Percentiles rank a stretch among this genome's conserved stretches.
Evolutionary conservation across 2,329 filamentous ascomycete species (phyloP).

Genomic region (Leptographium lundbergii): DNA sequence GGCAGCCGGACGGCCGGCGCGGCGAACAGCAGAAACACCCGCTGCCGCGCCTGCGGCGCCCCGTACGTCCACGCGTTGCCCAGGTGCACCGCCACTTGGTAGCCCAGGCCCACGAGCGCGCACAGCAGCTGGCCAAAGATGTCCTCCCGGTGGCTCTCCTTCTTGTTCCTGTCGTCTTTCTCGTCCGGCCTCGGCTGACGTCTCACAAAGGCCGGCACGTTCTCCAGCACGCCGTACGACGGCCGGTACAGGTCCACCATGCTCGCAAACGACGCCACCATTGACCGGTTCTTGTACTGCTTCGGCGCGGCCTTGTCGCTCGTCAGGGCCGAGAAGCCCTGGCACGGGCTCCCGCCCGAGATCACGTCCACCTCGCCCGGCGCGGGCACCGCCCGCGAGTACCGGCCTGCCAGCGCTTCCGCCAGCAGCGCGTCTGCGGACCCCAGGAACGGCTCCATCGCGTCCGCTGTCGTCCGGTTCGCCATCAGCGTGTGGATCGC

Average conservation of each 20-base stretch:
- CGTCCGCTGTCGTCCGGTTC: constrained; percentile 34
- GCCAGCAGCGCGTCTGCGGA: constrained; percentile 59
- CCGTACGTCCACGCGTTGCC: constrained; percentile 60
- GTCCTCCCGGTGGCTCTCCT: constrained; percentile 46
- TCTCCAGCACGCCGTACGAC: constrained; percentile 64
- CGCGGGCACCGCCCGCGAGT: constrained; percentile 33
- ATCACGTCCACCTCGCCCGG: constrained; percentile 57
- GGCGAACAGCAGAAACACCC: constrained; percentile 60
- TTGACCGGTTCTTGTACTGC: constrained; percentile 59
- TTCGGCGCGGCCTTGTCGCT: constrained; percentile 35
- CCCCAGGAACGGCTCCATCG: constrained; percentile 47
- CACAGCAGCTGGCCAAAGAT: constrained; percentile 64
- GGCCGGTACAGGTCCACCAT: constrained; percentile 65
- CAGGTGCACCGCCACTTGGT: constrained; percentile 56
- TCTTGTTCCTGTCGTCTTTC: no score
- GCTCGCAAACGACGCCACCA: constrained; percentile 64
- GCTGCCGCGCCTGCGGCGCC: constrained; percentile 49
- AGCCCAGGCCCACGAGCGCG: constrained; percentile 61
- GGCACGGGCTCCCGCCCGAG: constrained; percentile 63
- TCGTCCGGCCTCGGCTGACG: constrained; percentile 13
- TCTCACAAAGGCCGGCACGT: constrained; percentile 48
- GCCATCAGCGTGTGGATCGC: constrained; percentile 65
- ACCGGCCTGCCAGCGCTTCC: constrained; percentile 38
- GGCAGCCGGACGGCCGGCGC: constrained; percentile 52
- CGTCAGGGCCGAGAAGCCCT: constrained; percentile 60